Conservation (phyloP, 2,329 filamentous ascomycete genomes). For the Aspergillus awamori region DNA sequence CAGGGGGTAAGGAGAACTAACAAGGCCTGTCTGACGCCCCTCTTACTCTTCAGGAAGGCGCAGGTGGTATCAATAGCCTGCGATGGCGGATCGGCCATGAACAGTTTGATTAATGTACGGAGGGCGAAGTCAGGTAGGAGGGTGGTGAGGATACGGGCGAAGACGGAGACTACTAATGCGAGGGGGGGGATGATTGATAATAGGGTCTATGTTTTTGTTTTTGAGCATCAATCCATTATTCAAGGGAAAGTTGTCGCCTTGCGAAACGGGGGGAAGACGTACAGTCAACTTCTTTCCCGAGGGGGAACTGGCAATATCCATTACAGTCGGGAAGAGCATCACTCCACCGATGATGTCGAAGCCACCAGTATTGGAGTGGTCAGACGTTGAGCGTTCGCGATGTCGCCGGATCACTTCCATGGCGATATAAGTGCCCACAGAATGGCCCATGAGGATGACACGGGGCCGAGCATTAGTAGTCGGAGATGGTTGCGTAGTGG, state of each 20-base stretch:
- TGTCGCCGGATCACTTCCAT: constrained; percentile 68
- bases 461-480: constrained; percentile 23
- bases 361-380: constrained; percentile 2
- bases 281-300: constrained; percentile 59
- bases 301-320: constrained; percentile 67
- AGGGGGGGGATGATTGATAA: constrained; percentile 42
- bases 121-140: constrained; percentile 47
- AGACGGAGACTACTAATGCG: constrained; percentile 37
- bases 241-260: no score
- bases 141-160: constrained; percentile 48
- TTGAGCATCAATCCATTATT: no score
- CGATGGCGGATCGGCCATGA: constrained; percentile 44
- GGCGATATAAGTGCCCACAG: constrained; percentile 71
- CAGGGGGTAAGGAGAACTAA: constrained; percentile 30
- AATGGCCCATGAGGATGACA: constrained; percentile 72
- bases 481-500: not conserved
- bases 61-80: constrained; percentile 53
- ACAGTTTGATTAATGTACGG: constrained; percentile 42
- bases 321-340: constrained; percentile 73
- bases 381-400: constrained; percentile 35
- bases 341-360: constrained; percentile 56
- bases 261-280: constrained; percentile 8
- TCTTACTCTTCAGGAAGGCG: constrained; percentile 52
- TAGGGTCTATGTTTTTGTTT: constrained; percentile 25
- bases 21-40: constrained; percentile 59